These are phyloP conservation scores for Nicotiana otophora DNA, from an alignment of 257 asterid species.

Conservation along the genomic window DNA sequence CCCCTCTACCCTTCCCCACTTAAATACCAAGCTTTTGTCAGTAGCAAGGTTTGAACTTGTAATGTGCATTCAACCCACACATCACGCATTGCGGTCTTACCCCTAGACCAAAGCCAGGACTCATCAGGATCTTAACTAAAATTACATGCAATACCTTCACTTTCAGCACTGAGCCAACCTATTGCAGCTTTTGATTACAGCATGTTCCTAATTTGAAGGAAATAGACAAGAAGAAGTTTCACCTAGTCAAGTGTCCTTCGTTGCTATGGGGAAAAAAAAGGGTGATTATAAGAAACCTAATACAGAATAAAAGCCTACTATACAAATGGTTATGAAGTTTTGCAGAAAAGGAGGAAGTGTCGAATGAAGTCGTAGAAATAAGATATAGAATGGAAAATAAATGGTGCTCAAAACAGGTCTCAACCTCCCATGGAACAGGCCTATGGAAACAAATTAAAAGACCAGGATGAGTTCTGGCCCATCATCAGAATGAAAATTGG, in stretches of 20 bases:
- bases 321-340: background rate
- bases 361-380: background rate
- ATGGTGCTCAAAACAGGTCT: background rate
- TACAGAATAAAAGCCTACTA: background rate
- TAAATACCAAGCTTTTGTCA: background rate
- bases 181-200: background rate
- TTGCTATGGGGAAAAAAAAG: background rate
- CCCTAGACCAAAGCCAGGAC: background rate
- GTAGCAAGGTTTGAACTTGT: background rate
- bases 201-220: background rate
- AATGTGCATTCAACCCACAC: background rate
- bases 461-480: background rate
- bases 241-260: background rate
- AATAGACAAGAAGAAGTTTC: background rate
- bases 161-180: background rate
- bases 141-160: background rate
- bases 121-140: background rate
- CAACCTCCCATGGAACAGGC: background rate
- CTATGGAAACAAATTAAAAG: background rate
- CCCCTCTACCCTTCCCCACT: background rate
- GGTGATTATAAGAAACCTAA: background rate
- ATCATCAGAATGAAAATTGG: background rate
- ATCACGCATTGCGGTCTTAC: background rate
- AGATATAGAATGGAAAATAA: background rate
- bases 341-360: background rate